Evolutionary conservation across 176 grass and related monocot genomes (phyloP), one percentile per base, ranked within the genome.

Genomic region (Ensete ventricosum): DNA sequence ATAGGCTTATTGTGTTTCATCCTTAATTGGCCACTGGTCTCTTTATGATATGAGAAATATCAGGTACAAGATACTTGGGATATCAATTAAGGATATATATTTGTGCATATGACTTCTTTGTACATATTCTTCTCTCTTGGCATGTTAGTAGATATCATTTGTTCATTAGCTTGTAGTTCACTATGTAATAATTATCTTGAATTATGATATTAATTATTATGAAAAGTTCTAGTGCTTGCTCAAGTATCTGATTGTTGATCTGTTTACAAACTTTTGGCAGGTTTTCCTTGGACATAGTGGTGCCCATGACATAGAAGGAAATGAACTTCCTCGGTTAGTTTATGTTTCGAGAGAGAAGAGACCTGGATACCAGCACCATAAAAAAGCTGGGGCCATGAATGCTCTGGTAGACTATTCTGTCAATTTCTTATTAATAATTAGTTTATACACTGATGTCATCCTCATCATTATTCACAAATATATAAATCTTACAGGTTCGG

Each of bases 331-430:
- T 74, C 86, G 95, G 60, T 68, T 99, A 73, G 95, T 99, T 7
- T 99, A 99, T 84, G 95, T 99, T 80, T 99, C 95, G 70, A 91
- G 95, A 91, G 95, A 98, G 84, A 98, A 98, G 93, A 91, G 95
- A 76, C 95, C 95, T 16, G 90, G 90, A 54, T 94, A 99, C 34
- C 95, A 94, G 80, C 95, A 99, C 62, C 95, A 99, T 76, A 99
- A 94, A 82, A 99, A 99, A 67, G 95, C 95, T 2, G 95, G 95
- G 60, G 95, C 95, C 73, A 99, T 99, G 95, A 99, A 99, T 80
- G 90, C 95, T 78, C 63, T 99, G 95, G 95, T 99, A 87, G 43
- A 50, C 43, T 55, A 67, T 8, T 81, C 64, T 0, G 14, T 62
- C 19, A 24, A 48, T 81, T 27, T 82, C 79, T 14, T 75, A 76